Conservation (phyloP, 176 grass and related monocot species). For the Oryza meyeriana region DNA sequence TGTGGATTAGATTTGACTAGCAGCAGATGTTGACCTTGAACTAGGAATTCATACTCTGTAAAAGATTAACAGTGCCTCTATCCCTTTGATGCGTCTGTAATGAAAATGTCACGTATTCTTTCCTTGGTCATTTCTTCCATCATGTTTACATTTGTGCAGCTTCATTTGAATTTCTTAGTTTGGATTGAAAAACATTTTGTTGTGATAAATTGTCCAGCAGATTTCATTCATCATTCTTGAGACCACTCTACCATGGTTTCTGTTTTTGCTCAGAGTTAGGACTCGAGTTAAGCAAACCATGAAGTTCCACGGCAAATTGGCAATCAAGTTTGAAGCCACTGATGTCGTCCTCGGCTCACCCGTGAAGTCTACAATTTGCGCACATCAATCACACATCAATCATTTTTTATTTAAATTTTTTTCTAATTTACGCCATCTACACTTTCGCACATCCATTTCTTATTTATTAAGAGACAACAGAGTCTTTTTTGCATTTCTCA, state of each 20-base stretch:
- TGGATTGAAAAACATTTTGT: background rate
- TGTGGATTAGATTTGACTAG: constrained; percentile 36
- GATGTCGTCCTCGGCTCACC: no score
- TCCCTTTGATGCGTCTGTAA: background rate
- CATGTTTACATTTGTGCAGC: background rate
- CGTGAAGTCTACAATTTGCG: no score
- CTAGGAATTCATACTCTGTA: background rate
- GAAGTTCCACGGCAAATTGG: no score
- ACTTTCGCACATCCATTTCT: no score
- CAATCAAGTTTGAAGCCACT: no score
- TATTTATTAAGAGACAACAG: no score
- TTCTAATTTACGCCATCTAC: no score
- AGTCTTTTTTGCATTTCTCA: no score
- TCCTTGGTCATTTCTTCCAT: background rate
- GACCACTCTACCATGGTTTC: background rate
- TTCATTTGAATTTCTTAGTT: background rate
- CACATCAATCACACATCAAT: no score
- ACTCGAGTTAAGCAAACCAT: no score
- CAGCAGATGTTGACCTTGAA: background rate
- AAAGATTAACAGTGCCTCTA: background rate
- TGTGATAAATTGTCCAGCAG: background rate
- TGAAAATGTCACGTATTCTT: background rate
- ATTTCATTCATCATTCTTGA: background rate
- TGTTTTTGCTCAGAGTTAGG: no score
- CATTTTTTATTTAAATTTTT: no score